phyloP scores from a whole-genome alignment of 169 alveolate genomes.

The Babesia divergens region DNA sequence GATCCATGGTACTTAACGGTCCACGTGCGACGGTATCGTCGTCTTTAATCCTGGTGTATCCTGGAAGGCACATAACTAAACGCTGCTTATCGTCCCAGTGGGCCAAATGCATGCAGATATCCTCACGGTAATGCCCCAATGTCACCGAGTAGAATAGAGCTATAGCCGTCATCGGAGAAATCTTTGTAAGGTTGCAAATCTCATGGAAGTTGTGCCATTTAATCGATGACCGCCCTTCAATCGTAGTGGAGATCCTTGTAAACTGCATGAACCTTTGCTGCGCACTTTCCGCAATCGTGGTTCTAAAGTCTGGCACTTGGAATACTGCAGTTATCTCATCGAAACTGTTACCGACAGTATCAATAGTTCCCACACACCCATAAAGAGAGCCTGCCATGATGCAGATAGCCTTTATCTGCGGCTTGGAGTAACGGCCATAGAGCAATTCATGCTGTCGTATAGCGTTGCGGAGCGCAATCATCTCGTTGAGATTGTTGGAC shows the following conservation, averaged over 20 bases:
- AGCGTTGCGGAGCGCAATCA: slow-evolving; percentile 32
- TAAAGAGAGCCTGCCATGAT: slow-evolving; percentile 52
- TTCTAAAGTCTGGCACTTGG: slow-evolving; percentile 25
- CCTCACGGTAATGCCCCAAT: slow-evolving; percentile 11
- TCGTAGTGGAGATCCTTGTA: background rate
- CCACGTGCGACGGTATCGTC: background rate
- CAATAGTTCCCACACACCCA: slow-evolving; percentile 49
- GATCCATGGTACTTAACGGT: no score
- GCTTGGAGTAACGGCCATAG: slow-evolving; percentile 45
- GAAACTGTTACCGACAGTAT: slow-evolving; percentile 42
- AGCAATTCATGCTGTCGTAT: slow-evolving; percentile 30
- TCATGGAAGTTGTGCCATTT: slow-evolving; percentile 40
- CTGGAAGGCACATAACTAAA: slow-evolving; percentile 54
- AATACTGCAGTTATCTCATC: slow-evolving; percentile 48
- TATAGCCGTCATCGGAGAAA: slow-evolving; percentile 6
- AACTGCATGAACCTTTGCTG: background rate
- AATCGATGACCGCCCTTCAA: background rate
- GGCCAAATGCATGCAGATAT: slow-evolving; percentile 54
- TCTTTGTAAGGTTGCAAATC: slow-evolving; percentile 4
- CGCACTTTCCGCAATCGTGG: slow-evolving; percentile 43
- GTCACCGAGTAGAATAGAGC: slow-evolving; percentile 26
- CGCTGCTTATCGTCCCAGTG: slow-evolving; percentile 20
- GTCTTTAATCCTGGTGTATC: slow-evolving; percentile 44
- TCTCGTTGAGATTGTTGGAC: slow-evolving; percentile 34
- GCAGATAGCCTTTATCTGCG: slow-evolving; percentile 40